Evolutionary conservation across 75 land plant species (phyloP).

Genomic region (Pinus albicaulis): DNA sequence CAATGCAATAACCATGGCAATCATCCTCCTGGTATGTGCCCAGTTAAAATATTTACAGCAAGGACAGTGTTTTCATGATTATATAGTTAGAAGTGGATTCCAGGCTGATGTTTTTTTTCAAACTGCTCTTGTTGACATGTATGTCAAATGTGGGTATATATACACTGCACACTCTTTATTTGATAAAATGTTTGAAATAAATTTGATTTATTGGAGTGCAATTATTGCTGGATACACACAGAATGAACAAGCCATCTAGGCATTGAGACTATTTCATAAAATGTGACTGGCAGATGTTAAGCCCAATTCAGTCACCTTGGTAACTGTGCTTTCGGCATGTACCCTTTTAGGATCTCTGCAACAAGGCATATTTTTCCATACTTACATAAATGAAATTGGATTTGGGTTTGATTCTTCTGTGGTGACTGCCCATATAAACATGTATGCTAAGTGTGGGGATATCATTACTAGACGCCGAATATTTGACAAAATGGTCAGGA

Average conservation of each 20-base stretch:
- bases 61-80: too few relatives aligned
- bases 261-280: constrained; percentile 9
- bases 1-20: too few relatives aligned
- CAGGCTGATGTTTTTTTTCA: too few relatives aligned
- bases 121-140: too few relatives aligned
- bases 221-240: constrained; percentile 39
- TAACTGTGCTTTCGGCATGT: constrained; percentile 25
- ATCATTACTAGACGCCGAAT: constrained; percentile 26
- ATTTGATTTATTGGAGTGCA: constrained; percentile 29
- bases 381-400: constrained; percentile 7
- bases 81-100: too few relatives aligned
- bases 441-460: constrained; percentile 66
- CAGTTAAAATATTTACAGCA: too few relatives aligned
- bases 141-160: too few relatives aligned
- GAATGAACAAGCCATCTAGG: constrained; percentile 13
- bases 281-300: constrained; percentile 18
- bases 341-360: constrained; percentile 20
- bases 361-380: constrained; percentile 19
- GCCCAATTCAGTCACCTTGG: constrained; percentile 34
- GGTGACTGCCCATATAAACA: constrained; percentile 45
- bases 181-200: constrained; percentile 14
- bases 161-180: constrained; percentile 20
- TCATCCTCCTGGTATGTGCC: too few relatives aligned
- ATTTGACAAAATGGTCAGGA: constrained; percentile 16
- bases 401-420: constrained; percentile 13